Base-by-base conservation (phyloP, 371 early-diverging fungal species). In the Lichtheimia hyalospora region DNA sequence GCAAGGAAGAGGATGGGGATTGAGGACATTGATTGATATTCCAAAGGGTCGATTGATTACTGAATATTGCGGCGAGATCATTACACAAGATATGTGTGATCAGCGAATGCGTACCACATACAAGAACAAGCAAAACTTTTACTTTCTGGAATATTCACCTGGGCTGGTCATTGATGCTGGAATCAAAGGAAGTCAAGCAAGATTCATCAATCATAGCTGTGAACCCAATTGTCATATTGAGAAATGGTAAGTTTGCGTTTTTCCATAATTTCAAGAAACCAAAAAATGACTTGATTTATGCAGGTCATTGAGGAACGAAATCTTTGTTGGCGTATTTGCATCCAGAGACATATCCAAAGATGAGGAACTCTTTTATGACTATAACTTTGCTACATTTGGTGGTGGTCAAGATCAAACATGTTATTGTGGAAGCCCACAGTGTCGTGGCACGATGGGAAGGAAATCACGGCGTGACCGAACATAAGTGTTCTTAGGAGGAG, bases 191-290 rank as follows among this genome's bases (percentile, higher is more conserved):
- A 90, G 87, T 23, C 85, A 84, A 24, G 93, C 79, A 16, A 61
- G 79, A 27, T 79, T 79, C 52, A 76, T 79, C 44, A 79, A 79
- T 18, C 79, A 79, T 52, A 84, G 88, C 48, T 96, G 96, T 67
- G 87, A 87, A n/a, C 95, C 96, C 18, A 96, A 96, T 66, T 94
- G 95, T 74, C 92, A 90, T 42, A 92, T 95, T 58, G 93, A 94
- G 62, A 92, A 93, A 75, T 93, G 93, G 93, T 87, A 73, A 52
- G 67, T n/a, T 10, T 49, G 3, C 34, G 25, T 0, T 34, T n/a
- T n/a, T n/a, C n/a, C n/a, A n/a, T n/a, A n/a, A n/a, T n/a, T n/a
- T n/a, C n/a, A n/a, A n/a, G n/a, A n/a, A n/a, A n/a, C n/a, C 44
- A 42, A 24, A 14, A 50, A 20, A 13, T 40, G 18, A 40, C 25